Conservation (phyloP, 257 asterid species). For the Solanum megistacrolobum region DNA sequence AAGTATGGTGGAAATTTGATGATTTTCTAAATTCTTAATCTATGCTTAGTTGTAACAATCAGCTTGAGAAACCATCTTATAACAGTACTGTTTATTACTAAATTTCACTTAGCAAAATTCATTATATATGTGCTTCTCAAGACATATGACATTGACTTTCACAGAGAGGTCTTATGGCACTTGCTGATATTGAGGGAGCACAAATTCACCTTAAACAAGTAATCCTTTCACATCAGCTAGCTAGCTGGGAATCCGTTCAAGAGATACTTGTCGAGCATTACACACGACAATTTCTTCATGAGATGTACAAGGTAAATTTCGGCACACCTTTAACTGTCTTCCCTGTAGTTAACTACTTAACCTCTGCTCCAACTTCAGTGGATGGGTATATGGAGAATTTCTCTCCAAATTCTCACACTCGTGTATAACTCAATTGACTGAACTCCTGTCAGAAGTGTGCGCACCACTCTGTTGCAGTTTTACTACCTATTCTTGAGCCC, state of each 20-base stretch:
- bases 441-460: background rate
- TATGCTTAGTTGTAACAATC: background rate
- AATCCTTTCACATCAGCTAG: conserved; percentile 79
- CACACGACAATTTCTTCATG: conserved; percentile 81
- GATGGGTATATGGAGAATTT: background rate
- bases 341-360: background rate
- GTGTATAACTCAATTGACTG: background rate
- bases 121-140: conserved; percentile 2
- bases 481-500: background rate
- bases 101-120: background rate
- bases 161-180: conserved; percentile 96
- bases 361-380: background rate
- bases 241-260: conserved; percentile 92
- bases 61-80: background rate
- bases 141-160: conserved; percentile 13
- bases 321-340: background rate
- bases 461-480: background rate
- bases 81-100: background rate
- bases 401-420: background rate
- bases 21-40: background rate
- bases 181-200: conserved; percentile 98
- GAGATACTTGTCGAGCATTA: conserved; percentile 82
- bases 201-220: conserved; percentile 76
- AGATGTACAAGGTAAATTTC: conserved; percentile 82
- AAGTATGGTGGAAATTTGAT: background rate